Evolutionary conservation across 1,284 basidiomycete species (phyloP).

Genomic region (Takashimella tepidaria): DNA sequence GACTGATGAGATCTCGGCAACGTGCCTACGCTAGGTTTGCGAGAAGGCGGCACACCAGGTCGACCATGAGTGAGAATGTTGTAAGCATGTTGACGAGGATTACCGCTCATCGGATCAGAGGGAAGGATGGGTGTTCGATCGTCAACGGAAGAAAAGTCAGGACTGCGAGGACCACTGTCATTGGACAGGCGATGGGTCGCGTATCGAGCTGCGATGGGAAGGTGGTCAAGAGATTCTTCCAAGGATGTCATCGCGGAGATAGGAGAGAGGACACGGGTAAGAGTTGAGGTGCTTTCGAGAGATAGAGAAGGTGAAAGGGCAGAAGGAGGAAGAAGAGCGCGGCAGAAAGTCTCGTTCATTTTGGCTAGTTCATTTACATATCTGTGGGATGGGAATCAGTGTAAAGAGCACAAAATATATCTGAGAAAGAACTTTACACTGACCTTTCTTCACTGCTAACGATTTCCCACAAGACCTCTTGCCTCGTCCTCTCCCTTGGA

Average conservation of each 20-base stretch:
- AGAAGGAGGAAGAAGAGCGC: constrained; percentile 77
- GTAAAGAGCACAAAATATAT: not conserved
- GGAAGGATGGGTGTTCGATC: not conserved
- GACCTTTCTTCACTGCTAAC: constrained; percentile 94
- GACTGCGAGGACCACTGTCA: not conserved
- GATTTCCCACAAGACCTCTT: constrained; percentile 97
- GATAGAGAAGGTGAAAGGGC: constrained; percentile 49
- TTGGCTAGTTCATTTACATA: constrained; percentile 84
- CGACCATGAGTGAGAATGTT: constrained; percentile 33
- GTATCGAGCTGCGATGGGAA: constrained; percentile 89
- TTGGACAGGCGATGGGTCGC: constrained; percentile 43
- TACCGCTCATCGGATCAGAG: not conserved
- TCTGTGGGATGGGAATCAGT: constrained; percentile 53
- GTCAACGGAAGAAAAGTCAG: constrained; percentile 7
- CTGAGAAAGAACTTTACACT: too few species aligned
- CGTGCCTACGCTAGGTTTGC: constrained; percentile 12
- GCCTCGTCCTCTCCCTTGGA: constrained; percentile 85
- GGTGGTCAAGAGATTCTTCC: constrained; percentile 51
- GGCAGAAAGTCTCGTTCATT: constrained; percentile 89
- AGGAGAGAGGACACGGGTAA: constrained; percentile 27
- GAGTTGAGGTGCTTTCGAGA: constrained; percentile 43
- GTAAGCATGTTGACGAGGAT: constrained; percentile 28
- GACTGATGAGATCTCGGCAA: constrained; percentile 64
- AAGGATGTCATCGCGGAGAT: constrained; percentile 5
- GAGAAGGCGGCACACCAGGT: constrained; percentile 10